These are phyloP conservation scores for Torulaspora indica DNA, from an alignment of 805 yeast genomes.

Conservation along the genomic window DNA sequence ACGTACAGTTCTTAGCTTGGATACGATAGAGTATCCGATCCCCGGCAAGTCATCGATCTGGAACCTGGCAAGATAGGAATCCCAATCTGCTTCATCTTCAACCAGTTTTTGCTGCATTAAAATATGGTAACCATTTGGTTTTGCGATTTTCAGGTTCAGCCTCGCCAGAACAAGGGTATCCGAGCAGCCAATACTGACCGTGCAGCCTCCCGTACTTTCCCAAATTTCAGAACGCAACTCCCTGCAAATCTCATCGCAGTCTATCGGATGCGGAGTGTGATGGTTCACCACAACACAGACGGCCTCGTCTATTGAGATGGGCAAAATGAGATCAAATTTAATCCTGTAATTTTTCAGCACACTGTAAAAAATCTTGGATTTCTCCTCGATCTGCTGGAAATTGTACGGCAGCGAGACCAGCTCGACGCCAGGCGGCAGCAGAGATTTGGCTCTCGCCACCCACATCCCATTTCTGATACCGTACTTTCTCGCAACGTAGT, in stretches of 20 bases:
- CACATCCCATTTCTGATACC: slow-evolving; percentile 92
- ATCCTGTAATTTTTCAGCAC: slow-evolving; percentile 36
- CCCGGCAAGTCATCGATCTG: slow-evolving; percentile 53
- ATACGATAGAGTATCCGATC: slow-evolving; percentile 49
- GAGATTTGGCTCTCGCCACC: slow-evolving; percentile 57
- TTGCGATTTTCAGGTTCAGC: slow-evolving; percentile 65
- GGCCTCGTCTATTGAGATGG: slow-evolving; percentile 91
- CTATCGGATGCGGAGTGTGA: background rate
- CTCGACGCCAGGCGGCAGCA: slow-evolving; percentile 52
- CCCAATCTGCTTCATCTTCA: slow-evolving; percentile 36
- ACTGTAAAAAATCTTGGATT: slow-evolving; percentile 62
- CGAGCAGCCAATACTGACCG: slow-evolving; percentile 78
- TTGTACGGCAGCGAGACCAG: slow-evolving; percentile 64
- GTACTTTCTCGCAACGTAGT: slow-evolving; percentile 72
- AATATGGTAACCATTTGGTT: slow-evolving; percentile 64
- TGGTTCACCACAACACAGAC: slow-evolving; percentile 35
- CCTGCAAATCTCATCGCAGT: slow-evolving; percentile 22
- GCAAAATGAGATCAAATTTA: slow-evolving; percentile 50
- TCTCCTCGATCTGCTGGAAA: slow-evolving; percentile 63
- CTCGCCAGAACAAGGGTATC: slow-evolving; percentile 72
- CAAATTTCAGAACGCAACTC: slow-evolving; percentile 42
- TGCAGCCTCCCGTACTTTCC: slow-evolving; percentile 47
- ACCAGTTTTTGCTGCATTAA: slow-evolving; percentile 39
- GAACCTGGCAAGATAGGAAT: slow-evolving; percentile 30
- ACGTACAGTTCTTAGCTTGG: slow-evolving; percentile 39